Conservation (phyloP, 2,329 filamentous ascomycete species). For the Pseudogymnoascus sp. region DNA sequence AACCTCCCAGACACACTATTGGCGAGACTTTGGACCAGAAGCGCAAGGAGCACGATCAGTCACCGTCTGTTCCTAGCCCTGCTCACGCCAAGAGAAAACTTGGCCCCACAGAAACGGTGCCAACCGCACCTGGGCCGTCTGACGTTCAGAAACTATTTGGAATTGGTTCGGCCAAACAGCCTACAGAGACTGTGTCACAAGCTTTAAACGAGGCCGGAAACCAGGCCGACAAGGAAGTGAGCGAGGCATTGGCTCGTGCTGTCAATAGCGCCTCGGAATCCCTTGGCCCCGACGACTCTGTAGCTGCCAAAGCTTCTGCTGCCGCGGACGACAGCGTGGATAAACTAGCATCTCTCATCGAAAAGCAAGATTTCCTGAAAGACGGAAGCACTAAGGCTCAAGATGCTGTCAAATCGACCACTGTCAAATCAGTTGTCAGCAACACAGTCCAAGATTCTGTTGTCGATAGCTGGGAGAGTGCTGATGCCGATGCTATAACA, state of each 20-base stretch:
- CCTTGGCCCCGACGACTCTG: conserved; percentile 24
- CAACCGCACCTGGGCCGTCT: conserved; percentile 31
- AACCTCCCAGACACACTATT: conserved; percentile 25
- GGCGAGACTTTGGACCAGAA: conserved; percentile 22
- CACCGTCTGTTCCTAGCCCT: conserved; percentile 20
- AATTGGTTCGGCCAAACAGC: conserved; percentile 27
- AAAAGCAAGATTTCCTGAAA: conserved; percentile 44
- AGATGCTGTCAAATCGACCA: conserved; percentile 32
- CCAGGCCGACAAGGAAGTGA: conserved; percentile 52
- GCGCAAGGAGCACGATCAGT: conserved; percentile 25
- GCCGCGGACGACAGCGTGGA: conserved; percentile 44
- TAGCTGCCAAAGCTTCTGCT: conserved; percentile 39
- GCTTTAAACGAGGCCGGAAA: conserved; percentile 61
- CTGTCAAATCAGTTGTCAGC: conserved; percentile 51
- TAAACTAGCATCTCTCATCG: conserved; percentile 45
- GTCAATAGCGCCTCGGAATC: background rate
- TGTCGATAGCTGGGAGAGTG: conserved; percentile 89
- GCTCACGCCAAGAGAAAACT: conserved; percentile 26
- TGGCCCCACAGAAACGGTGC: conserved; percentile 19
- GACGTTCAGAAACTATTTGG: conserved; percentile 30
- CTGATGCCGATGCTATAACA: conserved; percentile 62
- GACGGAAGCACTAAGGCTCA: conserved; percentile 46
- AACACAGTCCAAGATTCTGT: conserved; percentile 49
- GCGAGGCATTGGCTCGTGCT: conserved; percentile 54
- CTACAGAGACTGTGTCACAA: conserved; percentile 63